Evolutionary conservation across 768 basidiomycete species (phyloP).

Genomic region (Galerina sulciceps): DNA sequence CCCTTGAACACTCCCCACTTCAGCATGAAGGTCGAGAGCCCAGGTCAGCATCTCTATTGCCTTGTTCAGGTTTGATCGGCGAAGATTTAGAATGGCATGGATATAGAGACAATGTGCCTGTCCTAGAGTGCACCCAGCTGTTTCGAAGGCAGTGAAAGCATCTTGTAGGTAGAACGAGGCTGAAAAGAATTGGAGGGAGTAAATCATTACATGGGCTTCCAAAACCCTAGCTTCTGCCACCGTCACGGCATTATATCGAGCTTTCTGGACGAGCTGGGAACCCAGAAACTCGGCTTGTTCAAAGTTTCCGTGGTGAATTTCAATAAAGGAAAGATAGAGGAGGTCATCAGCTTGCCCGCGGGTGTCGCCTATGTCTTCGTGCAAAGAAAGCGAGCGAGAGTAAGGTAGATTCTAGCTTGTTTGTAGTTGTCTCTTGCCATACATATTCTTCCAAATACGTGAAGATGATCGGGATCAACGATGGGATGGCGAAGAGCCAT

Average conservation of each 20-base stretch:
- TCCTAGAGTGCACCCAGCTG: constrained; percentile 13
- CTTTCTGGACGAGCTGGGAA: background rate
- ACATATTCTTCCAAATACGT: constrained; percentile 26
- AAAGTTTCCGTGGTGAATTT: constrained; percentile 12
- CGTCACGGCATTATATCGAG: background rate
- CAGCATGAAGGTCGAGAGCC: constrained; percentile 9
- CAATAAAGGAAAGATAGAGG: constrained; percentile 15
- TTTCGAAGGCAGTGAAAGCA: constrained; percentile 6
- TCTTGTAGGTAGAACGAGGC: background rate
- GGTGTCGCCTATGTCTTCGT: constrained; percentile 17
- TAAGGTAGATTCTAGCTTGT: constrained; percentile 16
- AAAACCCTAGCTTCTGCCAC: background rate
- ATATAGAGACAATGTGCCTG: constrained; percentile 24
- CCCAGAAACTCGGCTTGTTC: background rate
- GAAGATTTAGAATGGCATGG: constrained; percentile 16
- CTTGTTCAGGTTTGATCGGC: background rate
- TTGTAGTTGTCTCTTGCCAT: constrained; percentile 22
- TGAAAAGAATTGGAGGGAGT: background rate
- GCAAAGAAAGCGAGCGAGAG: constrained; percentile 14
- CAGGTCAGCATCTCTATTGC: constrained; percentile 16
- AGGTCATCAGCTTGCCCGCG: constrained; percentile 24
- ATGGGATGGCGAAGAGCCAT: constrained; percentile 24
- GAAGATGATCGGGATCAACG: constrained; percentile 28
- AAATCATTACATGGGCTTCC: background rate
- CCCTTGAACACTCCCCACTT: constrained; percentile 18